phyloP scores from a whole-genome alignment of 2,329 filamentous ascomycete species.

The Setomelanomma holmii region DNA sequence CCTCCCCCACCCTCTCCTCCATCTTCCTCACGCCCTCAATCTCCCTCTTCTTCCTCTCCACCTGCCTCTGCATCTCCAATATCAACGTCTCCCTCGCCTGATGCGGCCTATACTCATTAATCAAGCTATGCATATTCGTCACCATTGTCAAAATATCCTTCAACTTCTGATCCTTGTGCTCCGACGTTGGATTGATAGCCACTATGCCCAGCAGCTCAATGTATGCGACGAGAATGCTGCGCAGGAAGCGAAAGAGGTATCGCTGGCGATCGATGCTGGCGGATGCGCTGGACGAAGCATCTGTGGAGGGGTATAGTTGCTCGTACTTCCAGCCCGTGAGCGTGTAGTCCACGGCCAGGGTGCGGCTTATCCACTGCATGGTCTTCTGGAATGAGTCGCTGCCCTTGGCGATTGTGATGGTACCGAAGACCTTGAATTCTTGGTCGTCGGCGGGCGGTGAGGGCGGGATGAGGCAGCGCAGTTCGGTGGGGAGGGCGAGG shows the following conservation, averaged over 20 bases:
- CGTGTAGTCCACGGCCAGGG: slow-evolving; percentile 50
- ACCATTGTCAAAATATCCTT: slow-evolving; percentile 81
- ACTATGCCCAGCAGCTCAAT: slow-evolving; percentile 81
- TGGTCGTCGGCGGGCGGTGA: slow-evolving; percentile 72
- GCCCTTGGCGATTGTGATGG: slow-evolving; percentile 57
- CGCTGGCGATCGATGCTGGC: slow-evolving; percentile 59
- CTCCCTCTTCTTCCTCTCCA: slow-evolving; percentile 75
- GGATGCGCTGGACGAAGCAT: slow-evolving; percentile 60
- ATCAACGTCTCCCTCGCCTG: slow-evolving; percentile 90
- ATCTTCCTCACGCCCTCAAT: slow-evolving; percentile 72
- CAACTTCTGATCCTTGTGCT: slow-evolving; percentile 73
- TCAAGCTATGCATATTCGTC: slow-evolving; percentile 88
- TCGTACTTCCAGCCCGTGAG: slow-evolving; percentile 75
- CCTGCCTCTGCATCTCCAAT: slow-evolving; percentile 82
- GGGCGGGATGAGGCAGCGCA: slow-evolving; percentile 82
- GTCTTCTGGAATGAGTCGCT: slow-evolving; percentile 33
- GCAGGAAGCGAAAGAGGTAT: slow-evolving; percentile 78
- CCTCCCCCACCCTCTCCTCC: slow-evolving; percentile 74
- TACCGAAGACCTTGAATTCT: slow-evolving; percentile 75
- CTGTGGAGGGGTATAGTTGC: slow-evolving; percentile 66
- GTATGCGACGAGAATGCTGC: slow-evolving; percentile 87
- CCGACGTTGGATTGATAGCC: slow-evolving; percentile 67
- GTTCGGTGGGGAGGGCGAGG: slow-evolving; percentile 69
- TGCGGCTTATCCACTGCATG: slow-evolving; percentile 39
- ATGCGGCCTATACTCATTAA: slow-evolving; percentile 94